These are phyloP conservation scores for Cardamine occulta DNA, from an alignment of 345 rosid species.

Conservation along the genomic window DNA sequence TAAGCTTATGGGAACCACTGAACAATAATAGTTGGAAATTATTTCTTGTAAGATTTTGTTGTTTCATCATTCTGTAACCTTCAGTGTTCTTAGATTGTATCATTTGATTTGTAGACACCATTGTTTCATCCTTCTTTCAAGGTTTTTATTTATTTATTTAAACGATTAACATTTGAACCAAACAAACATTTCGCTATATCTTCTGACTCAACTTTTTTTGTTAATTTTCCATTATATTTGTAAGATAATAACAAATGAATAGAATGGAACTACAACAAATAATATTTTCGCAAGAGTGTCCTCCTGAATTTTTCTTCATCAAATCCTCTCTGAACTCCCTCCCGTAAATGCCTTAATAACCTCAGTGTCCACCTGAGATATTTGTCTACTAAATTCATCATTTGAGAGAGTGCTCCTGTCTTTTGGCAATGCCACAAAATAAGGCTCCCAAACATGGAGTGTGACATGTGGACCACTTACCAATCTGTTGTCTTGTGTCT, in stretches of 20 bases:
- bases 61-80: slow-evolving; percentile 15
- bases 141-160: neutral
- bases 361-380: slow-evolving; percentile 78
- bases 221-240: neutral
- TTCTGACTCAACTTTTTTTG: neutral
- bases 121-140: slow-evolving; percentile 28
- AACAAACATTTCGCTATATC: neutral
- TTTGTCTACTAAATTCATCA: slow-evolving; percentile 88
- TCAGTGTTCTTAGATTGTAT: slow-evolving; percentile 25
- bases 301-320: slow-evolving; percentile 49
- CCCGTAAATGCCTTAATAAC: slow-evolving; percentile 72
- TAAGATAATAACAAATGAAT: neutral
- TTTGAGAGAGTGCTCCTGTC: slow-evolving; percentile 78
- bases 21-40: slow-evolving; percentile 17
- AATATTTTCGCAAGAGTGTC: too few relatives aligned
- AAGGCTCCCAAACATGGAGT: too few relatives aligned
- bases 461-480: too few relatives aligned
- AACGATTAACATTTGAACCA: slow-evolving; percentile 18
- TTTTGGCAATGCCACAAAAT: slow-evolving; percentile 89
- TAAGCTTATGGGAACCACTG: slow-evolving; percentile 39
- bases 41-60: slow-evolving; percentile 24
- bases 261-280: too few relatives aligned
- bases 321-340: slow-evolving; percentile 85
- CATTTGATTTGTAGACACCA: slow-evolving; percentile 35
- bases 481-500: too few relatives aligned